Evolutionary conservation across 2,329 filamentous ascomycete genomes (phyloP).

Genomic region (Aspergillus puulaauensis): DNA sequence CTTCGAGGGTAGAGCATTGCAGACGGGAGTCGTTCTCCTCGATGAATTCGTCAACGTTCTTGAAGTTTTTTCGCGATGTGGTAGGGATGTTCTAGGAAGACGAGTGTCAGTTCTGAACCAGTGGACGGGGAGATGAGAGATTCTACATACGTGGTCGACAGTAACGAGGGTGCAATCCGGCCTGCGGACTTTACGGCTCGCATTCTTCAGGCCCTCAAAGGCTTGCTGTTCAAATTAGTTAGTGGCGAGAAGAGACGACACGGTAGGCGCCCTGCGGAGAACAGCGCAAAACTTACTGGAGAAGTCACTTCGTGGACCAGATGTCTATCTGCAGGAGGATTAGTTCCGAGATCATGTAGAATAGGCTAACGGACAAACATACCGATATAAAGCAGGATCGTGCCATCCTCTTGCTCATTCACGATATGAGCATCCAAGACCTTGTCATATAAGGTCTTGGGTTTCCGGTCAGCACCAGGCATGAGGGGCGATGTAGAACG

Average conservation of each 20-base stretch:
- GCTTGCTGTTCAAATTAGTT: constrained; percentile 67
- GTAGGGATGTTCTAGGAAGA: constrained; percentile 81
- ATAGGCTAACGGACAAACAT: constrained; percentile 30
- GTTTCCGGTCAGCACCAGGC: constrained; percentile 70
- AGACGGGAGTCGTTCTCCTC: constrained; percentile 89
- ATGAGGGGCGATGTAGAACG: constrained; percentile 53
- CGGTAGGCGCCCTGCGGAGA: constrained; percentile 10
- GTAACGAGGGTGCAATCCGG: constrained; percentile 96
- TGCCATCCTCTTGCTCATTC: constrained; percentile 92
- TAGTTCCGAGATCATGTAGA: constrained; percentile 10
- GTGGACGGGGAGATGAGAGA: constrained; percentile 5
- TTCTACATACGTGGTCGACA: constrained; percentile 80
- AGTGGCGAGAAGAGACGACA: neutral
- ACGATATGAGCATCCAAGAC: constrained; percentile 93
- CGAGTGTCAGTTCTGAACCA: constrained; percentile 13
- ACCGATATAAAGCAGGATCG: constrained; percentile 91
- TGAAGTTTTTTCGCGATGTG: constrained; percentile 84
- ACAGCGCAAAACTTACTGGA: constrained; percentile 61
- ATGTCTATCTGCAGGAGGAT: constrained; percentile 70
- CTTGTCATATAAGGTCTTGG: constrained; percentile 95
- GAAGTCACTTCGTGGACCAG: constrained; percentile 98
- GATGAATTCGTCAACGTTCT: constrained; percentile 91
- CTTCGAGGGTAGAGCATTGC: constrained; percentile 93
- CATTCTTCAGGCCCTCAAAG: constrained; percentile 92
- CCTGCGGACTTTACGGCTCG: constrained; percentile 80